Conservation (phyloP, 768 basidiomycete genomes). For the Agaricus blazei region DNA sequence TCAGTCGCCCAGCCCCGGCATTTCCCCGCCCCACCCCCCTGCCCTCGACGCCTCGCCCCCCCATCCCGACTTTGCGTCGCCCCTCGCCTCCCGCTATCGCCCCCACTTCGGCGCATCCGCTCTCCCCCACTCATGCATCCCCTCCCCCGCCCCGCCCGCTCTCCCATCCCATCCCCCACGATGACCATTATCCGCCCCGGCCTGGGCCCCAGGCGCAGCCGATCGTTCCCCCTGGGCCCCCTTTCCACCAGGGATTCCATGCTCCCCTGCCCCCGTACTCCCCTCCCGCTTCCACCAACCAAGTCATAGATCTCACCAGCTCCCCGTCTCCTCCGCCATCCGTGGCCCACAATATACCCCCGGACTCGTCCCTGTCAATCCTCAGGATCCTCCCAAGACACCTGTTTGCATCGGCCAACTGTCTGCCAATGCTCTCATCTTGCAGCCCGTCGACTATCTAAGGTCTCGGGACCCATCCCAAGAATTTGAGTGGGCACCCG, state of each 20-base stretch:
- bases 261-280: conserved; percentile 9
- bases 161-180: conserved; percentile 16
- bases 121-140: conserved; percentile 13
- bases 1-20: background rate
- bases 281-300: conserved; percentile 28
- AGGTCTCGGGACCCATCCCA: conserved; percentile 33
- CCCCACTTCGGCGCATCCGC: conserved; percentile 47
- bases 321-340: conserved; percentile 53
- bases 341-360: conserved; percentile 20
- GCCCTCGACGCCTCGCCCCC: background rate
- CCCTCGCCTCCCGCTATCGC: conserved; percentile 32
- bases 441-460: conserved; percentile 77
- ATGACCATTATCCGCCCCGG: conserved; percentile 17
- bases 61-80: conserved; percentile 1
- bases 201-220: conserved; percentile 20
- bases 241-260: conserved; percentile 16
- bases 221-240: conserved; percentile 17
- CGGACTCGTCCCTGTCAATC: conserved; percentile 32
- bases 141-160: conserved; percentile 22
- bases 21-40: background rate
- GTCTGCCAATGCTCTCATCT: conserved; percentile 74
- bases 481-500: conserved; percentile 62
- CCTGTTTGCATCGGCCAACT: conserved; percentile 88
- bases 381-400: conserved; percentile 70
- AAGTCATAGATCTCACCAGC: conserved; percentile 72